These are phyloP conservation scores for Diplotaxis tenuifolia DNA, from an alignment of 345 rosid species.

Conservation along the genomic window DNA sequence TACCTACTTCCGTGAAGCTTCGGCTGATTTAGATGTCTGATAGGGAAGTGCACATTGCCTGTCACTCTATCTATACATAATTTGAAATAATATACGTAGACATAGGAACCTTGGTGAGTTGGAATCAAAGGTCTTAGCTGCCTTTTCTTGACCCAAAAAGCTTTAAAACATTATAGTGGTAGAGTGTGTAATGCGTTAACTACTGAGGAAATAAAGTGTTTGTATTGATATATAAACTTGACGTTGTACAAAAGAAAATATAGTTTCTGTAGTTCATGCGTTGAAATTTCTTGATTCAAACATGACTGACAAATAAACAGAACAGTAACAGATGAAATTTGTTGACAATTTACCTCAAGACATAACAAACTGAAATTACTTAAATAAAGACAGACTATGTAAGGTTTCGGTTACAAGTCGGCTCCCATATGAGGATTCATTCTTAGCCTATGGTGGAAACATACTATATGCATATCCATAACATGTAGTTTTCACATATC, in stretches of 20 bases:
- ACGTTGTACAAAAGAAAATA: not conserved
- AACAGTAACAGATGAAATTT: not conserved
- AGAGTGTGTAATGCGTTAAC: constrained; percentile 19
- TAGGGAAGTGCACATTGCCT: constrained; percentile 1
- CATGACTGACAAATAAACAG: not conserved
- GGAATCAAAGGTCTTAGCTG: constrained; percentile 18
- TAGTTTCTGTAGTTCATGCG: not conserved
- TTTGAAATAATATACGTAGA: constrained; percentile 20
- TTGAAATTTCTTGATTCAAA: not conserved
- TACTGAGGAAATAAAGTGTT: constrained; percentile 11
- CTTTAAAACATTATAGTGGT: constrained; percentile 7
- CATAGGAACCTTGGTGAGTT: constrained; percentile 20
- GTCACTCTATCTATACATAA: constrained; percentile 8
- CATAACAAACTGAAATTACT: not conserved
- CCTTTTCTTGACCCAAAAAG: constrained; percentile 12
- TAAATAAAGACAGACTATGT: not conserved
- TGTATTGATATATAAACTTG: not conserved
- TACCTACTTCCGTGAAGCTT: constrained; percentile 57
- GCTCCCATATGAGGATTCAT: not conserved
- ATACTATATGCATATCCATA: not conserved
- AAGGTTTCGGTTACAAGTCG: not conserved
- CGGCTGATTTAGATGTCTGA: constrained; percentile 52
- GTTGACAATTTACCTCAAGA: constrained; percentile 1
- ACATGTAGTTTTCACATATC: constrained; percentile 3
- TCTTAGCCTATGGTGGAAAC: not conserved